Conservation (phyloP, 23 red algal genomes). For the Chondrus crispus region DNA sequence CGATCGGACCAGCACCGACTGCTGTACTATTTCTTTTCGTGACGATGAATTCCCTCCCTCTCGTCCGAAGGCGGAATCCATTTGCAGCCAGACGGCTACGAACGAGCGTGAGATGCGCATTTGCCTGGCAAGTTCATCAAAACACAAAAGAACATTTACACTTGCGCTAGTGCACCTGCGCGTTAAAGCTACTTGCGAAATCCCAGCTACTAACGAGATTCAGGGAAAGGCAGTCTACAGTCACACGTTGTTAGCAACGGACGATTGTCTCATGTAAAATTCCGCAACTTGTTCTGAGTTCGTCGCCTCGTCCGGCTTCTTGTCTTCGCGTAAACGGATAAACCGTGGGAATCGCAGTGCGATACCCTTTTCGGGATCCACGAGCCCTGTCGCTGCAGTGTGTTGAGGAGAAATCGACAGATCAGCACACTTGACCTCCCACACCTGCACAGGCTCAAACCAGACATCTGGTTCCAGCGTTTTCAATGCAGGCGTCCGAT, state of each 20-base stretch:
- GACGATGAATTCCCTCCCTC: too few relatives aligned
- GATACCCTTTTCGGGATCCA: slow-evolving; percentile 82
- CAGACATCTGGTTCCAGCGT: slow-evolving; percentile 76
- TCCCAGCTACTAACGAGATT: too few relatives aligned
- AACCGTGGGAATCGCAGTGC: slow-evolving; percentile 90
- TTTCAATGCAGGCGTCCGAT: slow-evolving; percentile 13
- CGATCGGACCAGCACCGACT: too few relatives aligned
- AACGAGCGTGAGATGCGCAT: too few relatives aligned
- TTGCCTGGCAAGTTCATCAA: too few relatives aligned
- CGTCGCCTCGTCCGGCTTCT: slow-evolving; percentile 80
- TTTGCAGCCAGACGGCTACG: too few relatives aligned
- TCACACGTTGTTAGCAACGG: slow-evolving; percentile 26
- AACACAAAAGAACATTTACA: too few relatives aligned
- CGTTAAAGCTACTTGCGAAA: too few relatives aligned
- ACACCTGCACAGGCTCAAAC: slow-evolving; percentile 91
- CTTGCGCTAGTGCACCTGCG: too few relatives aligned
- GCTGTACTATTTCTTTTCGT: too few relatives aligned
- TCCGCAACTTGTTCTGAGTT: slow-evolving; percentile 79
- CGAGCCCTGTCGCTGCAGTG: slow-evolving; percentile 66
- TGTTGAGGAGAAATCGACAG: slow-evolving; percentile 79
- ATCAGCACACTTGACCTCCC: slow-evolving; percentile 93
- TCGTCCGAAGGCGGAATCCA: too few relatives aligned
- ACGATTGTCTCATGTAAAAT: slow-evolving; percentile 77
- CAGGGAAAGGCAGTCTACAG: not conserved
- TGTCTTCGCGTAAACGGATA: slow-evolving; percentile 83